Percentiles rank a stretch among this genome's conserved stretches.
phyloP scores from a whole-genome alignment of 2,329 filamentous ascomycete genomes.

The Mycosphaerella sp. region DNA sequence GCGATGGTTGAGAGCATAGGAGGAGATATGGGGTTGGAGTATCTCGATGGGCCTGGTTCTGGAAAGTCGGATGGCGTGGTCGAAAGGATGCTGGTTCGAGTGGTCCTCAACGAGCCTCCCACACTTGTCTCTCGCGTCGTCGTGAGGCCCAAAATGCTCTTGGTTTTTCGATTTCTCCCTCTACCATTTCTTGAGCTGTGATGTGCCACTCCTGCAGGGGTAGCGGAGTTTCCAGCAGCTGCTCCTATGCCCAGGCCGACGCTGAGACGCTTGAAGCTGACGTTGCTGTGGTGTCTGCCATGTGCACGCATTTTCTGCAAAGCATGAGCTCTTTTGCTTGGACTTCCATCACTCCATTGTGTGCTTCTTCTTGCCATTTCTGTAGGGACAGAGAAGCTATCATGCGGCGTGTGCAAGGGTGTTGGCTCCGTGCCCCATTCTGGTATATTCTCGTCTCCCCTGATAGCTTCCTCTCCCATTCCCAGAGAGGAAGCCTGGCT shows the following conservation, averaged over 20 bases:
- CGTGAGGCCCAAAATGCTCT: conserved; percentile 24
- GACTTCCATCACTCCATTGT: conserved; percentile 23
- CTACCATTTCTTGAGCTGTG: conserved; percentile 6
- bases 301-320: conserved; percentile 25
- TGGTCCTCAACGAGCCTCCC: conserved; percentile 35
- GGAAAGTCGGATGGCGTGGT: conserved; percentile 36
- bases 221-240: conserved; percentile 20
- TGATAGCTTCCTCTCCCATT: conserved; percentile 36
- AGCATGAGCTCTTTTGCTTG: conserved; percentile 25
- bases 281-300: conserved; percentile 25
- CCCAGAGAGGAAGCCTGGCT: conserved; percentile 36
- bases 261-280: conserved; percentile 22
- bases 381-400: conserved; percentile 41
- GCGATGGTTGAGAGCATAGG: conserved; percentile 26
- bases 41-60: conserved; percentile 25
- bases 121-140: conserved; percentile 32
- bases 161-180: conserved; percentile 16
- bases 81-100: conserved; percentile 37
- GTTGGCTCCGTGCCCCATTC: conserved; percentile 35
- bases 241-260: conserved; percentile 19
- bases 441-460: conserved; percentile 36
- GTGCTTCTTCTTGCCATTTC: conserved; percentile 36
- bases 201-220: not conserved
- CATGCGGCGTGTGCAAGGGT: conserved; percentile 36
- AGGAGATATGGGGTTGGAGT: conserved; percentile 23